Evolutionary conservation across 73 alveolate species (phyloP), one percentile per base, ranked within the genome.

Genomic region (Blepharisma stoltei): DNA sequence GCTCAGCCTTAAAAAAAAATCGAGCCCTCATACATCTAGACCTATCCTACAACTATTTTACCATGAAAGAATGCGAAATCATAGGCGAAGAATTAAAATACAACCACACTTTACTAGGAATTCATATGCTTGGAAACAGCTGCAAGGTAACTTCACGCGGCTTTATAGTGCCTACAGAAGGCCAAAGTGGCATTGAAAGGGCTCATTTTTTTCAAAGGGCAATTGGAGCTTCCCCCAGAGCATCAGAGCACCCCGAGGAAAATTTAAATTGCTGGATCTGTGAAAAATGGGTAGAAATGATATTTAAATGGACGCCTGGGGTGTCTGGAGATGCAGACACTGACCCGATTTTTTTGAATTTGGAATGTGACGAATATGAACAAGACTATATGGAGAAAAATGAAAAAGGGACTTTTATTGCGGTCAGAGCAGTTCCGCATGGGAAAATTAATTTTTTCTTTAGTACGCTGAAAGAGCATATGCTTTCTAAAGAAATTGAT

Each of bases 71-170:
- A 49, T 81, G 95, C 67, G 69, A 71, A 67, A 55, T 54, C 32
- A 49, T 92, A 14, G 90, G 89, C 11, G 95, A 92, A 47, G 80
- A 48, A 43, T 55, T 91, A 21, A 85, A 81, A 84, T 68, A 60
- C 25, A 92, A 92, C 83, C 96, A 90, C 60, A 86, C 86, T 6
- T 69, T 92, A 6, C 73, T 81, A 54, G 98, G 98, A 23, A 60
- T 92, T 52, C 98, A 92, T 76, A 90, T 92, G 78, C 89, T 82
- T 45, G 98, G 98, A 6, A 90, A 90, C 78, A 88, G 85, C 32
- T 81, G 92, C 87, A 82, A 80, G 82, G 85, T 90, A 25, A 92
- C 89, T 79, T 70, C 91, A 18, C 86, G 85, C 47, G 95, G 98
- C 43, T 92, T 87, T 78, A 80, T 89, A 8, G 44, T 70, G 6